Percentiles rank a stretch among this genome's conserved stretches.
These are phyloP conservation scores for Biscogniauxia sp. DNA, from an alignment of 2,329 filamentous ascomycete genomes.

Conservation along the genomic window DNA sequence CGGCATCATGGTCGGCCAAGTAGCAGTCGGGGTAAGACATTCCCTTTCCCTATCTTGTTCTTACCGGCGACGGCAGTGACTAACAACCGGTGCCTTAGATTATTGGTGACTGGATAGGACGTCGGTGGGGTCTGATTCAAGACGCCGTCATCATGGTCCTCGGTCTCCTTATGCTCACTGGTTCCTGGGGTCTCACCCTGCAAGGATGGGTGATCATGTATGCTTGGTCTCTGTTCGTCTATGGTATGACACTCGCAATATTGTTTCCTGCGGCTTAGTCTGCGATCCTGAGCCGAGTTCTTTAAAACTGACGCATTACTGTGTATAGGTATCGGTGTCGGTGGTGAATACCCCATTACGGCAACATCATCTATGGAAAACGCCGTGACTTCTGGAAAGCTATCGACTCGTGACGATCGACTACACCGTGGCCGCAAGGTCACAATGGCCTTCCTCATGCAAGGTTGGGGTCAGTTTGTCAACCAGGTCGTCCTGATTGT, in stretches of 20 bases:
- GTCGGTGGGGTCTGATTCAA: slow-evolving; percentile 93
- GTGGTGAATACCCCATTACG: slow-evolving; percentile 95
- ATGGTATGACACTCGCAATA: slow-evolving; percentile 50
- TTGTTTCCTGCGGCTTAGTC: slow-evolving; percentile 30
- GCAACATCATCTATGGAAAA: slow-evolving; percentile 94
- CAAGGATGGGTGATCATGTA: slow-evolving; percentile 98
- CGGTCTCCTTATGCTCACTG: slow-evolving; percentile 87
- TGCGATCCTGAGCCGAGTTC: slow-evolving; percentile 6
- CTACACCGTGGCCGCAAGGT: slow-evolving; percentile 95
- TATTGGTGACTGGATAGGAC: slow-evolving; percentile 73
- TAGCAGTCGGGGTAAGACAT: slow-evolving; percentile 71
- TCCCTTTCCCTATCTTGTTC: not conserved
- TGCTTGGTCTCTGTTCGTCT: slow-evolving; percentile 91
- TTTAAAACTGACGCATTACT: slow-evolving; percentile 2
- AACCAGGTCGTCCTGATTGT: slow-evolving; percentile 91
- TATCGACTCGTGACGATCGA: slow-evolving; percentile 89
- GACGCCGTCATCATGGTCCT: slow-evolving; percentile 93
- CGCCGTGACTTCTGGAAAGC: slow-evolving; percentile 76
- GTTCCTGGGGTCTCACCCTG: slow-evolving; percentile 81
- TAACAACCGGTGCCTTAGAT: slow-evolving; percentile 35
- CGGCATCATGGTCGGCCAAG: slow-evolving; percentile 93
- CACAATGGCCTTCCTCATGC: slow-evolving; percentile 95
- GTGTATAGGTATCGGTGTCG: slow-evolving; percentile 53
- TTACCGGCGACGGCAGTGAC: slow-evolving; percentile 8
- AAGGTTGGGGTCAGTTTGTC: slow-evolving; percentile 94